Conservation (phyloP, 2,329 filamentous ascomycete genomes). For the Thielaviopsis euricoi region DNA sequence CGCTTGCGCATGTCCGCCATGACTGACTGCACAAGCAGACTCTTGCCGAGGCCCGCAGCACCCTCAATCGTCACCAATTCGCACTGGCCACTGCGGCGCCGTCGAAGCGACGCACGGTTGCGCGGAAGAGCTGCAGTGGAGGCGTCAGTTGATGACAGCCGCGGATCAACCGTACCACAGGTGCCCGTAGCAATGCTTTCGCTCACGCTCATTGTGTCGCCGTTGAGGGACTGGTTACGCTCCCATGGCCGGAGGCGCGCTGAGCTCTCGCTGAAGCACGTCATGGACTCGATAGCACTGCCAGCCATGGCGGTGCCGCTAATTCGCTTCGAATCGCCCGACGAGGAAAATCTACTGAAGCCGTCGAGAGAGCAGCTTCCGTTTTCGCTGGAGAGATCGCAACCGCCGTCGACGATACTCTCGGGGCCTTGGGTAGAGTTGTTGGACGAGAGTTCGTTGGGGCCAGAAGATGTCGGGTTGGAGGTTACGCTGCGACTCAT, state of each 20-base stretch:
- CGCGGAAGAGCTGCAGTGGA: constrained; percentile 22
- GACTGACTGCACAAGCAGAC: constrained; percentile 45
- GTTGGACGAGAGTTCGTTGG: constrained; percentile 36
- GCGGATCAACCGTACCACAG: neutral
- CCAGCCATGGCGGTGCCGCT: neutral
- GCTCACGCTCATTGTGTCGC: constrained; percentile 29
- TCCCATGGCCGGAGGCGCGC: constrained; percentile 30
- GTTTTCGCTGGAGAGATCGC: constrained; percentile 42
- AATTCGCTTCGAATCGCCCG: constrained; percentile 3
- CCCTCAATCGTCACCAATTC: constrained; percentile 47
- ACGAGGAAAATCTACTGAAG: constrained; percentile 25
- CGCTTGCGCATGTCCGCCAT: constrained; percentile 42
- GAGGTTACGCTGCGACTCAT: constrained; percentile 8
- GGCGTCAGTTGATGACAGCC: constrained; percentile 3
- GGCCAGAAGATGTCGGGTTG: constrained; percentile 21
- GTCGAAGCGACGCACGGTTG: constrained; percentile 39
- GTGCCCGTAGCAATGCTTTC: constrained; percentile 23
- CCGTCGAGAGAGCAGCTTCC: constrained; percentile 38
- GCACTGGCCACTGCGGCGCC: constrained; percentile 43
- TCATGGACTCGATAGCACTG: neutral
- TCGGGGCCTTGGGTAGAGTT: constrained; percentile 34
- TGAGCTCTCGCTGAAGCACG: constrained; percentile 5
- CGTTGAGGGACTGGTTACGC: constrained; percentile 32
- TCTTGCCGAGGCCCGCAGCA: constrained; percentile 47
- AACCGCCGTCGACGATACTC: constrained; percentile 16